Evolutionary conservation across 208 protist species (phyloP).

Genomic region (Strigomonas oncopelti): DNA sequence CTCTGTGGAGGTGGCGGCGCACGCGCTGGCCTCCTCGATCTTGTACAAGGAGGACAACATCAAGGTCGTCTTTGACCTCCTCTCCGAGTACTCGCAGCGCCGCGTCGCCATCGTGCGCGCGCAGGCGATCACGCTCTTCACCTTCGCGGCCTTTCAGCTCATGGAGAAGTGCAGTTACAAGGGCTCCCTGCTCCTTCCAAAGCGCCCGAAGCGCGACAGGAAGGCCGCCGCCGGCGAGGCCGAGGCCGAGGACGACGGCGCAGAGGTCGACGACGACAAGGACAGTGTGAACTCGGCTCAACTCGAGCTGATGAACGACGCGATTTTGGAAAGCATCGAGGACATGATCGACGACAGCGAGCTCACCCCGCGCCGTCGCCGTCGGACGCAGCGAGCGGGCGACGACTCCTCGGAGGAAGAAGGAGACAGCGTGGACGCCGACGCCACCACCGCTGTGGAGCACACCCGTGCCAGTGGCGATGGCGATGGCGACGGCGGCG

Average conservation of each 20-base stretch:
- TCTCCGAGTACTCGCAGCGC: constrained; percentile 40
- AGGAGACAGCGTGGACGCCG: no score
- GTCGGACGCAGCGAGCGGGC: constrained; percentile 9
- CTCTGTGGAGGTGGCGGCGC: constrained; percentile 60
- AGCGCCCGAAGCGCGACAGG: constrained; percentile 20
- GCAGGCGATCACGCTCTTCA: constrained; percentile 57
- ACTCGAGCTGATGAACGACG: constrained; percentile 29
- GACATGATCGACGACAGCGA: constrained; percentile 42
- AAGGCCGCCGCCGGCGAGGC: constrained; percentile 14
- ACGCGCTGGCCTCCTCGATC: constrained; percentile 76
- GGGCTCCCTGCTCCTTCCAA: constrained; percentile 60
- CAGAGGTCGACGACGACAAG: constrained; percentile 35
- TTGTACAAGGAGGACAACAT: constrained; percentile 85
- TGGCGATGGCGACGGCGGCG: not conserved
- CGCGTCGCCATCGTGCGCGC: constrained; percentile 33
- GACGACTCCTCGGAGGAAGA: not conserved
- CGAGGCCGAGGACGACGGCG: constrained; percentile 15
- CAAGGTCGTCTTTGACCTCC: constrained; percentile 59
- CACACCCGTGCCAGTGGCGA: not conserved
- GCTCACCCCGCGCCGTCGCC: not conserved
- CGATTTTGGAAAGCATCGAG: constrained; percentile 23
- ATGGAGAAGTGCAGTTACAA: constrained; percentile 87
- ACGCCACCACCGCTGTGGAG: no score
- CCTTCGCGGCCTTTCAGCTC: constrained; percentile 72
- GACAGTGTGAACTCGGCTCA: constrained; percentile 31